Percentiles rank a stretch among this genome's conserved stretches.
phyloP scores from a whole-genome alignment of 306 rosid species.

The Senna tora region DNA sequence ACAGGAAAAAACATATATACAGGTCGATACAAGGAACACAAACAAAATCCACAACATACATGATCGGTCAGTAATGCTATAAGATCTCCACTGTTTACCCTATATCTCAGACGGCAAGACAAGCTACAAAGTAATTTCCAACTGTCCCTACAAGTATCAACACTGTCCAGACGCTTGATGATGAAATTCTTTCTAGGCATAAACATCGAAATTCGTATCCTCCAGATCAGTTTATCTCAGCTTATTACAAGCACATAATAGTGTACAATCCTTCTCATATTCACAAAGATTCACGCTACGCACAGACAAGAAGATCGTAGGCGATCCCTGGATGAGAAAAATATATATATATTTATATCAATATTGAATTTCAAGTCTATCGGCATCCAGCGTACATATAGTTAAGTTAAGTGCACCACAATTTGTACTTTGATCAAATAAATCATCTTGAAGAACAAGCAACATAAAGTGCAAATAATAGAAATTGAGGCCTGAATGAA shows the following conservation, averaged over 20 bases:
- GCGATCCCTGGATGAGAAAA: constrained; percentile 58
- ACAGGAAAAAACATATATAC: constrained; percentile 49
- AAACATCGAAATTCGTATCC: constrained; percentile 46
- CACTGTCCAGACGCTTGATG: constrained; percentile 39
- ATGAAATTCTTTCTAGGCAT: constrained; percentile 42
- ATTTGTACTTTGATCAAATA: not conserved
- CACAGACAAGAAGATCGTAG: constrained; percentile 39
- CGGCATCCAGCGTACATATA: not conserved
- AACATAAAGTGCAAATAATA: constrained; percentile 2
- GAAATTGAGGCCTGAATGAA: constrained; percentile 19
- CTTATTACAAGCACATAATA: constrained; percentile 65
- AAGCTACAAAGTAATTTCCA: constrained; percentile 37
- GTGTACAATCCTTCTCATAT: constrained; percentile 71
- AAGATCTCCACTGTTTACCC: constrained; percentile 43
- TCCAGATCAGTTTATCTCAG: constrained; percentile 54
- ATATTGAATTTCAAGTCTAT: constrained; percentile 9
- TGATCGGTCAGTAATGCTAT: constrained; percentile 46
- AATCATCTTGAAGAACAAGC: not conserved
- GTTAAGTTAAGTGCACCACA: not conserved
- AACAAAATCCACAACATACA: constrained; percentile 49
- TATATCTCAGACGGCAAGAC: not conserved
- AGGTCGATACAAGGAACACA: constrained; percentile 42
- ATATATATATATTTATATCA: not conserved
- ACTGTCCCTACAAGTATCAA: constrained; percentile 49
- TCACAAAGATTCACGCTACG: constrained; percentile 60